Evolutionary conservation across 176 grass and related monocot genomes (phyloP).

Genomic region (Ensete ventricosum): DNA sequence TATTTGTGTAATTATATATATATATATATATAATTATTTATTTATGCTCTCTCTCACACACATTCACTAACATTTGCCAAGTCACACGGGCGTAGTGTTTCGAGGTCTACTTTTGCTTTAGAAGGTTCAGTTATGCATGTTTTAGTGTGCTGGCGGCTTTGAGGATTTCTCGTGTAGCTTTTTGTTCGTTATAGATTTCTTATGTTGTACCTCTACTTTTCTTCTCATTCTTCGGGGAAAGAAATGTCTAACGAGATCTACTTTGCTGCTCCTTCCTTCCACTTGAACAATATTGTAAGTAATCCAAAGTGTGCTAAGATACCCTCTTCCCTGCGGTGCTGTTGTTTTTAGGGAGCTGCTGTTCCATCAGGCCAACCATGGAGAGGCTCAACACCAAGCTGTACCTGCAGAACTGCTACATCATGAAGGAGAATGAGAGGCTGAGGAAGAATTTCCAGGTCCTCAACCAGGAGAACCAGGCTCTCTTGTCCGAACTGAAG

Average conservation of each 20-base stretch:
- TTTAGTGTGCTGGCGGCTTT: neutral
- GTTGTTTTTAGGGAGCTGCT: too few species aligned
- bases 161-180: conserved; percentile 9
- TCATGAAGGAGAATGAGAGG: conserved; percentile 92
- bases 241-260: neutral
- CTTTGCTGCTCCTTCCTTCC: too few species aligned
- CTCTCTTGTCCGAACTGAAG: conserved; percentile 71
- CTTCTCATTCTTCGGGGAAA: neutral
- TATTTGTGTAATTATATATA: too few species aligned
- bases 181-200: conserved; percentile 15
- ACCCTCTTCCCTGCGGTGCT: neutral
- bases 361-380: conserved; percentile 20
- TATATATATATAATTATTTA: too few species aligned
- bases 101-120: too few species aligned
- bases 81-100: too few species aligned
- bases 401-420: conserved; percentile 91
- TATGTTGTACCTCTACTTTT: neutral
- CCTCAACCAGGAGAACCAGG: conserved; percentile 83
- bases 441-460: conserved; percentile 71
- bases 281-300: too few species aligned
- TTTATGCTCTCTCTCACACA: too few species aligned
- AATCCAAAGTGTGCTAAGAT: too few species aligned
- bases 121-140: neutral
- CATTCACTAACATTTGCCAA: too few species aligned
- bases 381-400: conserved; percentile 71